Conservation (phyloP, 129 eudicot genomes). For the Escallonia rubra region DNA sequence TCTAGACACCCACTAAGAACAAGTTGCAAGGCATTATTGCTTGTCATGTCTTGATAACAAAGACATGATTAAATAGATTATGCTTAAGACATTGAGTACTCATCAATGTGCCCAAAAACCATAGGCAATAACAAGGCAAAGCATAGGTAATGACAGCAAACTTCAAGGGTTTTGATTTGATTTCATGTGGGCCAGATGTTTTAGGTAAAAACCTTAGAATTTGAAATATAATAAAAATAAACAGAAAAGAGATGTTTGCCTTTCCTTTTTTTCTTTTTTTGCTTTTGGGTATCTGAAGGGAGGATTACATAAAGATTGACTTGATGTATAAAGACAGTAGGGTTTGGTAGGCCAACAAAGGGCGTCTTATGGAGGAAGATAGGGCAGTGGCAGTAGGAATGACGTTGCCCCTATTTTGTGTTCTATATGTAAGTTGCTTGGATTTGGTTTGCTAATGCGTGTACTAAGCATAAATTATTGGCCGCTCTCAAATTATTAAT, state of each 20-base stretch:
- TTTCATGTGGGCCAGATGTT: not conserved
- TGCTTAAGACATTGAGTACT: not conserved
- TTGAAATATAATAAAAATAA: not conserved
- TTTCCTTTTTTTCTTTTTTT: not conserved
- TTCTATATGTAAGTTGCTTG: too few relatives aligned
- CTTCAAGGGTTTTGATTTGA: not conserved
- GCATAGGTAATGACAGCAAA: slow-evolving; percentile 3
- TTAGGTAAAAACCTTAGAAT: not conserved
- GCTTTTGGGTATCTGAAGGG: not conserved
- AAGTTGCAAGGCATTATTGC: not conserved
- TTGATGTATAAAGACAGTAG: slow-evolving; percentile 3
- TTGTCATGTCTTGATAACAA: too few relatives aligned
- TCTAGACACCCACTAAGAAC: too few relatives aligned
- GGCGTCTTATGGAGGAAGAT: not conserved
- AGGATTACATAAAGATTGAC: not conserved
- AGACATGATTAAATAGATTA: too few relatives aligned
- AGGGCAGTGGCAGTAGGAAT: slow-evolving; percentile 2
- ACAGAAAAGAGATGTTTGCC: slow-evolving; percentile 7
- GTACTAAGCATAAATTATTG: too few relatives aligned
- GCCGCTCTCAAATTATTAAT: too few relatives aligned
- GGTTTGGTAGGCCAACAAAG: slow-evolving; percentile 13
- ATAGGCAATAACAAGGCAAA: slow-evolving; percentile 25
- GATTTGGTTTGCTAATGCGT: too few relatives aligned
- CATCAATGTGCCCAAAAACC: slow-evolving; percentile 17
- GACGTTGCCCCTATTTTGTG: not conserved